Evolutionary conservation across 768 basidiomycete genomes (phyloP).

Genomic region (Leccinellum luteum): DNA sequence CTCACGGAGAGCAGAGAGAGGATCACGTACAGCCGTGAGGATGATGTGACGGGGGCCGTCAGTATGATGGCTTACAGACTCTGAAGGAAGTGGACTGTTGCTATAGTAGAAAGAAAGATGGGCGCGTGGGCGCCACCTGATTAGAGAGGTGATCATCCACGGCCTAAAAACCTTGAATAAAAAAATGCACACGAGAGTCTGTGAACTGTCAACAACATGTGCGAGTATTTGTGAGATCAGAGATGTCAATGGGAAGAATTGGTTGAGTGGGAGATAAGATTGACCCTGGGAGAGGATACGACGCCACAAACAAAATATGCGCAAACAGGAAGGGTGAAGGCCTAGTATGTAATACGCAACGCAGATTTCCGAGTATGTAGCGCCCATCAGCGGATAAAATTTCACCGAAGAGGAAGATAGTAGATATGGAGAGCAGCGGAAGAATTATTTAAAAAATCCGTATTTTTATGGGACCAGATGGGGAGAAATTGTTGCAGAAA

Average conservation of each 20-base stretch:
- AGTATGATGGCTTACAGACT: neutral
- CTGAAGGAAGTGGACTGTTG: constrained; percentile 5
- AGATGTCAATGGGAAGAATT: constrained; percentile 13
- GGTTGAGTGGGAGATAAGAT: constrained; percentile 30
- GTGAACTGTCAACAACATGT: neutral
- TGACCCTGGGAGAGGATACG: constrained; percentile 25
- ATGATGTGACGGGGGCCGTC: constrained; percentile 11
- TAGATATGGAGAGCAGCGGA: neutral
- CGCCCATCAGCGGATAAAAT: constrained; percentile 30
- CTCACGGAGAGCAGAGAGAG: constrained; percentile 9
- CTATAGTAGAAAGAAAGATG: neutral
- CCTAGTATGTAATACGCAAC: constrained; percentile 27
- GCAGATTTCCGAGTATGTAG: constrained; percentile 29
- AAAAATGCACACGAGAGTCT: neutral
- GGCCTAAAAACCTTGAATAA: constrained; percentile 15
- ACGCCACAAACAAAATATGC: constrained; percentile 25
- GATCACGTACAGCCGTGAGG: constrained; percentile 23
- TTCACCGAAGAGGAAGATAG: constrained; percentile 20
- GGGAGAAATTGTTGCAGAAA: neutral
- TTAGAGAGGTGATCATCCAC: neutral
- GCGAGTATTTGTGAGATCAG: constrained; percentile 3
- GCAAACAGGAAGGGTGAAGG: constrained; percentile 15
- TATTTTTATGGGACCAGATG: neutral
- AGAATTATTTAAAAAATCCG: neutral
- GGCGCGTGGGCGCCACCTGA: neutral